These are phyloP conservation scores for Phytophthora idaei DNA, from an alignment of 352 stramenopile genomes.

Conservation along the genomic window DNA sequence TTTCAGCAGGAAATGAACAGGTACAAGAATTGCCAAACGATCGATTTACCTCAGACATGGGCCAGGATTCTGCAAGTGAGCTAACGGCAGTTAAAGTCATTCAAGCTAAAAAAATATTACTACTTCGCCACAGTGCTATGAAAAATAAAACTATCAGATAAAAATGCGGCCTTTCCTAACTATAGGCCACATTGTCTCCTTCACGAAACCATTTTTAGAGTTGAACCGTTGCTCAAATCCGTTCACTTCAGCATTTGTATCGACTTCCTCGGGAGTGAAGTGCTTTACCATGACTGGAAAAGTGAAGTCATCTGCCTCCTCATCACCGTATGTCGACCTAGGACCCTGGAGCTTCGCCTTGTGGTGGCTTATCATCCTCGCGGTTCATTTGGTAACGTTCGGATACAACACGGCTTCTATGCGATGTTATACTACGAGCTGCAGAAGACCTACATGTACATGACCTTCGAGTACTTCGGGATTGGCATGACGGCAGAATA, in stretches of 20 bases:
- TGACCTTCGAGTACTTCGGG: constrained; percentile 24
- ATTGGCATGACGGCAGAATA: constrained; percentile 22
- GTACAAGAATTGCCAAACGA: neutral
- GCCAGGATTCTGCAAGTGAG: too few species aligned
- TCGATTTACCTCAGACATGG: neutral
- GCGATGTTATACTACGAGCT: constrained; percentile 29
- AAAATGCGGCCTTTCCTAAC: too few species aligned
- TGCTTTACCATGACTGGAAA: neutral
- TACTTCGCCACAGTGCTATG: too few species aligned
- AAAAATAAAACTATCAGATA: too few species aligned
- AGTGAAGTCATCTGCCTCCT: neutral
- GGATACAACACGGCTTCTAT: constrained; percentile 24
- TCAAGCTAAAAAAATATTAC: too few species aligned
- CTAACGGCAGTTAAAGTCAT: too few species aligned
- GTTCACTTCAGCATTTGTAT: too few species aligned
- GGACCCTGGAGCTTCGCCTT: neutral
- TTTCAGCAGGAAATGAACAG: neutral
- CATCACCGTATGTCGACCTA: neutral
- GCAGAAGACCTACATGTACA: constrained; percentile 18
- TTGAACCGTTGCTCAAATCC: too few species aligned
- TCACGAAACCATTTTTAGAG: too few species aligned
- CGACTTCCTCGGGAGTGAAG: neutral
- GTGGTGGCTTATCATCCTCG: constrained; percentile 15
- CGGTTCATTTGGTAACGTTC: constrained; percentile 11
- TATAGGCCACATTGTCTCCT: too few species aligned